Conservation (phyloP, 2,329 filamentous ascomycete species). For the Incumbomyces delicatus region DNA sequence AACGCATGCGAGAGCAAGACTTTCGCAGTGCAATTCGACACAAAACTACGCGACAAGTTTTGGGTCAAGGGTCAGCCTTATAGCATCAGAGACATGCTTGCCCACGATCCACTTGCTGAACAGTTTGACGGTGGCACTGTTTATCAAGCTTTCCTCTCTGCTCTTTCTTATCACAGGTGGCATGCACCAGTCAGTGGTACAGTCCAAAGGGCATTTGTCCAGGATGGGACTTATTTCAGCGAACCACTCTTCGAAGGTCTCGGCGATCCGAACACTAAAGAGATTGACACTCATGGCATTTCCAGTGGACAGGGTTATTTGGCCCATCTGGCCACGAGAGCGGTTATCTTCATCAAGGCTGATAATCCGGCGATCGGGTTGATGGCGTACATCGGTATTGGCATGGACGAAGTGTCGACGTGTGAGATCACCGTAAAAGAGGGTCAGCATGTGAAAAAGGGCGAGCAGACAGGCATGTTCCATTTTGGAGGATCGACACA, state of each 20-base stretch:
- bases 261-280: constrained; percentile 22
- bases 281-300: constrained; percentile 20
- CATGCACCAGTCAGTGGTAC: constrained; percentile 57
- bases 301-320: constrained; percentile 54
- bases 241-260: constrained; percentile 47
- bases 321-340: constrained; percentile 57
- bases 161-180: constrained; percentile 63
- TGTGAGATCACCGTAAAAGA: constrained; percentile 61
- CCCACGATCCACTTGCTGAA: constrained; percentile 42
- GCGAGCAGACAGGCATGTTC: constrained; percentile 67
- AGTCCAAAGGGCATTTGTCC: constrained; percentile 47
- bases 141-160: constrained; percentile 61
- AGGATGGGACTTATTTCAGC: constrained; percentile 59
- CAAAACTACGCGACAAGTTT: constrained; percentile 51
- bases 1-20: constrained; percentile 58
- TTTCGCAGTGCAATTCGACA: constrained; percentile 43
- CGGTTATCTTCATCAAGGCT: constrained; percentile 60
- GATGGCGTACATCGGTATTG: constrained; percentile 60
- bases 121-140: constrained; percentile 55
- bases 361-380: constrained; percentile 58
- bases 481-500: constrained; percentile 68
- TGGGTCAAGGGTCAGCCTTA: constrained; percentile 63
- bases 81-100: constrained; percentile 55
- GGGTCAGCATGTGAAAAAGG: constrained; percentile 58
- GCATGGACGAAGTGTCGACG: constrained; percentile 67